A percentile compares a stretch with the other conserved stretches of the same genome.
Conservation (phyloP, 768 basidiomycete species). For the Naganishia onofrii region DNA sequence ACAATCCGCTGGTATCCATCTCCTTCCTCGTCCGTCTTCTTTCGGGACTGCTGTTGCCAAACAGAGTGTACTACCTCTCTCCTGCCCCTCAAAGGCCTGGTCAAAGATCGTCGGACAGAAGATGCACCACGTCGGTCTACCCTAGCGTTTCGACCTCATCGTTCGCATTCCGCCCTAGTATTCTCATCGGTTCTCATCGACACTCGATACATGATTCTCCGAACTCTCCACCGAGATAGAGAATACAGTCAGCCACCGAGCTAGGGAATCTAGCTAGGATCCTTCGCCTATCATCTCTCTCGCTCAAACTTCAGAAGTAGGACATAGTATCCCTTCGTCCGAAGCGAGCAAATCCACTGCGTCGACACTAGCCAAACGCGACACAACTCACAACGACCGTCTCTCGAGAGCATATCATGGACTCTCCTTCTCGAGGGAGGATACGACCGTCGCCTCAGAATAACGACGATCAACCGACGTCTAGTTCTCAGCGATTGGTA, state of each 20-base stretch:
- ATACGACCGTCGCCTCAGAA: not conserved
- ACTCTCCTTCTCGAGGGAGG: not conserved
- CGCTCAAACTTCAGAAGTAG: too few species aligned
- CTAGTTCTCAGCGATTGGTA: not conserved
- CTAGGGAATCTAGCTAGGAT: not conserved
- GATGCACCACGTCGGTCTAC: not conserved
- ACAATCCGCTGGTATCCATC: too few species aligned
- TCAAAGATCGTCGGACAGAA: not conserved
- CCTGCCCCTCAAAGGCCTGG: not conserved
- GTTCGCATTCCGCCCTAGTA: not conserved
- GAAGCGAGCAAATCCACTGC: too few species aligned
- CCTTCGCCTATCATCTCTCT: too few species aligned
- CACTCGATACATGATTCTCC: conserved; percentile 5
- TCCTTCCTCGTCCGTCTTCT: too few species aligned
- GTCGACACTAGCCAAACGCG: too few species aligned
- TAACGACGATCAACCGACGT: not conserved
- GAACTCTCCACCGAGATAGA: not conserved
- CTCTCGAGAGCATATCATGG: not conserved
- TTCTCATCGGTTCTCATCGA: not conserved
- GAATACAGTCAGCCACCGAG: not conserved
- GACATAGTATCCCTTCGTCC: too few species aligned
- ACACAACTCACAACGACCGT: not conserved
- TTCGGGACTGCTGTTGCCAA: too few species aligned
- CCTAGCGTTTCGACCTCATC: not conserved
- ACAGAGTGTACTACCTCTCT: not conserved